Evolutionary conservation across 2,329 filamentous ascomycete species (phyloP).

Genomic region (Colletotrichum karsti): DNA sequence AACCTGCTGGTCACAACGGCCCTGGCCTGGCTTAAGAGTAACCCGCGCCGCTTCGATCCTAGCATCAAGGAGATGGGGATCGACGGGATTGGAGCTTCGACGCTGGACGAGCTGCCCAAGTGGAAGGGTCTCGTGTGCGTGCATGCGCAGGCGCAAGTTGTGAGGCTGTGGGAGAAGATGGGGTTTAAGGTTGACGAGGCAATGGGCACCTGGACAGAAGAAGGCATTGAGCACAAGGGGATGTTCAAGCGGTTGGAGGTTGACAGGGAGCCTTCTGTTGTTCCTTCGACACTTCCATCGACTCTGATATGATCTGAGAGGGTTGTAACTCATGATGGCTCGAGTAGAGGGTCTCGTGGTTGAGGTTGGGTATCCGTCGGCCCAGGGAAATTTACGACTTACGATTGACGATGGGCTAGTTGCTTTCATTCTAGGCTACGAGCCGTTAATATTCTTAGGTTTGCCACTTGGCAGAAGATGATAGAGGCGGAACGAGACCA

Average conservation of each 20-base stretch:
- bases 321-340: too few species aligned
- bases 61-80: constrained; percentile 54
- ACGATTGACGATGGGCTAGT: background rate
- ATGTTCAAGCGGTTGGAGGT: constrained; percentile 71
- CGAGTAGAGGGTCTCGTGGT: too few species aligned
- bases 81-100: constrained; percentile 50
- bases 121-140: constrained; percentile 73
- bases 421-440: background rate
- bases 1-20: constrained; percentile 73
- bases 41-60: constrained; percentile 66
- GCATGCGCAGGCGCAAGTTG: constrained; percentile 78
- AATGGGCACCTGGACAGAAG: constrained; percentile 83
- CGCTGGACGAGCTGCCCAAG: constrained; percentile 52
- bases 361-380: too few species aligned
- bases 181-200: constrained; percentile 79
- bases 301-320: too few species aligned
- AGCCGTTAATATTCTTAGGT: background rate
- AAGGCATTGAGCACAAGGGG: constrained; percentile 84
- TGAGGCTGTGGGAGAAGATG: constrained; percentile 72
- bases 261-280: background rate
- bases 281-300: too few species aligned
- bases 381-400: background rate
- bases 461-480: background rate
- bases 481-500: background rate
- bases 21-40: constrained; percentile 70